phyloP scores from a whole-genome alignment of 1,139 yeast species.

The Yamadazyma blattariae region DNA sequence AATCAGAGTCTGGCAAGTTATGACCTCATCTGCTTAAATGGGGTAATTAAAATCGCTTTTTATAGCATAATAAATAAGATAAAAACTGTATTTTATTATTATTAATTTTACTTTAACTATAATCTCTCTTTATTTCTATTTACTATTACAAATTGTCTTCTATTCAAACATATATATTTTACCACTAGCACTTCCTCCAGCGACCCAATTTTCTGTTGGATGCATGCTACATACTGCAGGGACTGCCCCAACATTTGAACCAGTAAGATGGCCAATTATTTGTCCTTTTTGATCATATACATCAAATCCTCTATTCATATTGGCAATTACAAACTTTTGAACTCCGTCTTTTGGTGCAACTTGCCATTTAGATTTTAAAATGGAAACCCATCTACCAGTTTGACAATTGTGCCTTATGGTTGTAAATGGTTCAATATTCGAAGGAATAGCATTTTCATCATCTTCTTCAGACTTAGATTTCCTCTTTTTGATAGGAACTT shows the following conservation, averaged over 20 bases:
- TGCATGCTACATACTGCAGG: constrained; percentile 88
- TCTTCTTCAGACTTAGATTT: constrained; percentile 7
- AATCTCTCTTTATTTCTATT: no score
- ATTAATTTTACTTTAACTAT: background rate
- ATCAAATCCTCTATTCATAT: constrained; percentile 87
- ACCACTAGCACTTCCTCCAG: constrained; percentile 96
- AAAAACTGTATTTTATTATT: constrained; percentile 1
- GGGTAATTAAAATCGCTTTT: background rate
- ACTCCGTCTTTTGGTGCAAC: constrained; percentile 62
- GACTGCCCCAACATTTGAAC: constrained; percentile 67
- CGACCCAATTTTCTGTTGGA: constrained; percentile 84
- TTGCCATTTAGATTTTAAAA: constrained; percentile 86
- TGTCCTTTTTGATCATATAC: constrained; percentile 73
- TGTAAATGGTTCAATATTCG: constrained; percentile 50
- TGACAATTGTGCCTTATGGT: constrained; percentile 86
- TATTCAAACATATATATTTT: constrained; percentile 64
- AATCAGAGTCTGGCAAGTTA: constrained; percentile 99
- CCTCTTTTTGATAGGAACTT: constrained; percentile 13
- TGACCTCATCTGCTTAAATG: constrained; percentile 73
- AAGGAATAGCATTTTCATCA: constrained; percentile 20
- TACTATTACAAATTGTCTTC: background rate
- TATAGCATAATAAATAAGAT: constrained; percentile 3
- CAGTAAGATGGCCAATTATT: constrained; percentile 71
- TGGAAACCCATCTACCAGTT: constrained; percentile 95
- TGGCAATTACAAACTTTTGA: constrained; percentile 86